Evolutionary conservation across 768 basidiomycete species (phyloP).

Genomic region (Infundibulicybe gibba): DNA sequence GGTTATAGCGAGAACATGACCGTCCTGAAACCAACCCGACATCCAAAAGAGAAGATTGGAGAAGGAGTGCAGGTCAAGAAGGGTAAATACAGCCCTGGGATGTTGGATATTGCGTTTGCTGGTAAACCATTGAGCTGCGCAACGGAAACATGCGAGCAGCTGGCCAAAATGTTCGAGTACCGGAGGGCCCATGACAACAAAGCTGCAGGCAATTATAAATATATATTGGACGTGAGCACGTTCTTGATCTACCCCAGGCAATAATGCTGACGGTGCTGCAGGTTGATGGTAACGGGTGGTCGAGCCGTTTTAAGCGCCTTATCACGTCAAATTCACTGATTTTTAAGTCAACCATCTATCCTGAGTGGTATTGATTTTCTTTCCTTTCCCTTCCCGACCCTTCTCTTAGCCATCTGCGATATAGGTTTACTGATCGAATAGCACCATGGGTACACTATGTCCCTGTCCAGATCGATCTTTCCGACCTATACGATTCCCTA

Average conservation of each 20-base stretch:
- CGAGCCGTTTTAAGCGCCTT: slow-evolving; percentile 58
- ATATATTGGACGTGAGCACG: slow-evolving; percentile 49
- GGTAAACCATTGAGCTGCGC: slow-evolving; percentile 38
- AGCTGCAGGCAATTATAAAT: slow-evolving; percentile 53
- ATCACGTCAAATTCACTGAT: slow-evolving; percentile 56
- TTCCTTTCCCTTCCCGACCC: background rate
- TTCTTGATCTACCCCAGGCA: background rate
- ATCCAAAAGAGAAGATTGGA: slow-evolving; percentile 27
- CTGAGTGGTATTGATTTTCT: slow-evolving; percentile 48
- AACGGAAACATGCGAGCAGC: slow-evolving; percentile 32
- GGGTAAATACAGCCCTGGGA: slow-evolving; percentile 34
- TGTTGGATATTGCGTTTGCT: slow-evolving; percentile 55
- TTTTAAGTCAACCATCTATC: slow-evolving; percentile 62
- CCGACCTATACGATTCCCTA: slow-evolving; percentile 66
- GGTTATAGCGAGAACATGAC: slow-evolving; percentile 22
- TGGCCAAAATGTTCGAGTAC: slow-evolving; percentile 46
- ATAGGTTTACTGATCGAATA: slow-evolving; percentile 49
- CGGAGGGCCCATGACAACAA: slow-evolving; percentile 31
- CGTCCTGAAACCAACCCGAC: slow-evolving; percentile 25
- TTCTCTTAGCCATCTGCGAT: background rate
- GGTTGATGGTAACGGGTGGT: slow-evolving; percentile 63
- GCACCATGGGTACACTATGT: slow-evolving; percentile 73
- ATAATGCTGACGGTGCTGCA: slow-evolving; percentile 10
- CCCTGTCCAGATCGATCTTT: slow-evolving; percentile 58
- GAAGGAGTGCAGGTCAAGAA: slow-evolving; percentile 21